Base-by-base conservation (phyloP, 1,139 yeast species). In the Pichia sp. region DNA sequence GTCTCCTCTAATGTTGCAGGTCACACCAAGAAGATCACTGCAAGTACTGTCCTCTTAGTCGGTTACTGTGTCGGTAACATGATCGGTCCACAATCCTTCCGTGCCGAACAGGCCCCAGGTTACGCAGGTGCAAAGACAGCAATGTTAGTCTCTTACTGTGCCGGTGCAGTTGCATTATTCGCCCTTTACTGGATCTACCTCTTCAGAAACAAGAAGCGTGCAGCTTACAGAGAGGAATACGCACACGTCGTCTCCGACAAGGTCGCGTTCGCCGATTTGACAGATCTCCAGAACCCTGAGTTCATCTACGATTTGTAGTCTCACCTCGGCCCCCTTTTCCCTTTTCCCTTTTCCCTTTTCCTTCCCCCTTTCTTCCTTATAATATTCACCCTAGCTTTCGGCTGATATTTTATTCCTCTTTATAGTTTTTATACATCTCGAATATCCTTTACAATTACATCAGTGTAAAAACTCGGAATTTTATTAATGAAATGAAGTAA, bases 61-160 rank as follows among this genome's bases (percentile, higher is more conserved):
- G 57, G 55, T 1, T 83, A 79, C 58, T 79, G 85, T 54, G 75
- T 77, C 22, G 88, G 93, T 21, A 84, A 85, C 54, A 69, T 84
- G 43, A 70, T 81, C 45, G 81, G 81, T 1, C 78, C 79, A 7
- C 79, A 74, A 54, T 71, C 78, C 3, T 76, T 75, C 53, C 59
- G 65, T 31, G 61, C 62, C 0, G 51, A 46, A 4, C 75, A 76
- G 55, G 73, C 76, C 0, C 80, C 81, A 6, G 43, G 51, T 3
- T 75, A 74, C 53, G 56, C 56, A 3, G 70, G 75, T 24, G 81
- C 76, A 3, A 70, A 71, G 47, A 62, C 56, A 27, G 55, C 58
- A 4, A 61, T 64, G 55, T 58, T 59, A 17, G 61, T 55, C 21
- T 53, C 59, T 11, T 55, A 59, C 28, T 45, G 46, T 27, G 51